Percentiles rank a stretch among this genome's conserved stretches.
Evolutionary conservation across 257 asterid genomes (phyloP).

Genomic region (Ilex asprella): DNA sequence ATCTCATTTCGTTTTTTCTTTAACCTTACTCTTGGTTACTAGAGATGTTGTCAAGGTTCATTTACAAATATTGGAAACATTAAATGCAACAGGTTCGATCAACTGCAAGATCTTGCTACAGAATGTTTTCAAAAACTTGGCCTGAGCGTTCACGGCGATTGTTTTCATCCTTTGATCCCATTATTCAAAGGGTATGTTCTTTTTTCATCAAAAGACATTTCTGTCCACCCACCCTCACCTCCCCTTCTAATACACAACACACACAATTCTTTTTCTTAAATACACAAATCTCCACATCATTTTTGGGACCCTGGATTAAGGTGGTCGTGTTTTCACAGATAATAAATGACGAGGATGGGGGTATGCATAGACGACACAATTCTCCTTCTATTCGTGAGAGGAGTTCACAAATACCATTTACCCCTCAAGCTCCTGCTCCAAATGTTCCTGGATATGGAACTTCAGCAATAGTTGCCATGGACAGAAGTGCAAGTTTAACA

Average conservation of each 20-base stretch:
- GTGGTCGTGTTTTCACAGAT: slow-evolving; percentile 38
- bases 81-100: slow-evolving; percentile 70
- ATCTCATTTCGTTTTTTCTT: too few species aligned
- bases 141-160: slow-evolving; percentile 95
- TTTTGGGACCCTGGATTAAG: slow-evolving; percentile 10
- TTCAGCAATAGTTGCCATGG: slow-evolving; percentile 97
- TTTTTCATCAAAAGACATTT: not conserved
- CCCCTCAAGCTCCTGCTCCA: slow-evolving; percentile 62
- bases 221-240: too few species aligned
- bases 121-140: slow-evolving; percentile 98
- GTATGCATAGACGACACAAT: slow-evolving; percentile 88
- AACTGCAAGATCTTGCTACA: slow-evolving; percentile 88
- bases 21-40: not conserved
- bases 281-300: too few species aligned
- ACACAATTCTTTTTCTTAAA: too few species aligned
- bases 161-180: slow-evolving; percentile 83
- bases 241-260: too few species aligned
- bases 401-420: slow-evolving; percentile 49
- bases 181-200: slow-evolving; percentile 79
- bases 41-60: not conserved
- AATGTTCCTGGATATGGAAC: slow-evolving; percentile 89
- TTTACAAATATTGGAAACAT: slow-evolving; percentile 13
- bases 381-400: slow-evolving; percentile 96
- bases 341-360: slow-evolving; percentile 94
- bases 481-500: slow-evolving; percentile 69